phyloP scores from a whole-genome alignment of 441 rosid species.

The Omphalea diandra region DNA sequence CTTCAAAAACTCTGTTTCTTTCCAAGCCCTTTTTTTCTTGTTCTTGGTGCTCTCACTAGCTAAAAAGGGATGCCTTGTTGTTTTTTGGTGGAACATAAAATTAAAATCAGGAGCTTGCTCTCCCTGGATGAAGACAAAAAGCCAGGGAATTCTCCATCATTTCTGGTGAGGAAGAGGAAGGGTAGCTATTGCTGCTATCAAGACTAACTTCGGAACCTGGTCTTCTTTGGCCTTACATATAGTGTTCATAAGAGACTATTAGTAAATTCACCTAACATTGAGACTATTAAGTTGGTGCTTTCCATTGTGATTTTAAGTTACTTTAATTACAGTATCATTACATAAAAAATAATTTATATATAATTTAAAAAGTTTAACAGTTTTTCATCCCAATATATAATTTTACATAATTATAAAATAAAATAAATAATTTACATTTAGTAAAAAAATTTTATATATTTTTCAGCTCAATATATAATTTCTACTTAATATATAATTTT shows the following conservation, averaged over 20 bases:
- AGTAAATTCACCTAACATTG: neutral
- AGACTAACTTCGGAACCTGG: conserved; percentile 34
- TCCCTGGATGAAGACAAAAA: conserved; percentile 41
- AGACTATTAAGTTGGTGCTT: neutral
- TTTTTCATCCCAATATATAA: too few relatives aligned
- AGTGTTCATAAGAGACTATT: conserved; percentile 20
- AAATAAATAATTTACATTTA: too few relatives aligned
- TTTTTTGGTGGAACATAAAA: conserved; percentile 38
- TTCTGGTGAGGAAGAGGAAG: conserved; percentile 29
- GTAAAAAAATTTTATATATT: too few relatives aligned
- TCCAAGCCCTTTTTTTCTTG: conserved; percentile 21
- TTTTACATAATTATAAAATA: too few relatives aligned
- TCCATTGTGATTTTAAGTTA: too few relatives aligned
- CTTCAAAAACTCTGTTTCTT: conserved; percentile 4
- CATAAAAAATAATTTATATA: too few relatives aligned
- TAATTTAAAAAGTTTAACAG: too few relatives aligned
- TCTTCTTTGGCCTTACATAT: conserved; percentile 52
- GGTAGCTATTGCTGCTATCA: conserved; percentile 10
- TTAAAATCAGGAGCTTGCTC: conserved; percentile 40
- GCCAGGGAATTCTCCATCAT: conserved; percentile 37
- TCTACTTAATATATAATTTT: too few relatives aligned
- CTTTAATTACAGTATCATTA: too few relatives aligned
- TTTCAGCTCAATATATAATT: too few relatives aligned
- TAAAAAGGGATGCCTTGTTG: conserved; percentile 27
- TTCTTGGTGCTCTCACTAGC: conserved; percentile 19